Evolutionary conservation across 345 rosid genomes (phyloP), one percentile per base, ranked within the genome.

Genomic region (Salix arbutifolia): DNA sequence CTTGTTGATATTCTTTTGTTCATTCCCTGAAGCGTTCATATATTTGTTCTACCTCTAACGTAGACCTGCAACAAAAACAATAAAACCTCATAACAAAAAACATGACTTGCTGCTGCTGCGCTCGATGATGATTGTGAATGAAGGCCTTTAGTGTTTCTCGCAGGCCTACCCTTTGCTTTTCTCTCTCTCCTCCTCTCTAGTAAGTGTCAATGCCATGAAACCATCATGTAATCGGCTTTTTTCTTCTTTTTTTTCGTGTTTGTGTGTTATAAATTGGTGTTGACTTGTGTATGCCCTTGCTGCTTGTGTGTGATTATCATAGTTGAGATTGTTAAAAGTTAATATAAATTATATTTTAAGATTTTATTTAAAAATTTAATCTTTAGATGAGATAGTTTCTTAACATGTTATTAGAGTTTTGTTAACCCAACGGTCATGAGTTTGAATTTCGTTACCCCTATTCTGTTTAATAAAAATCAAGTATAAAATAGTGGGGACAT

Each of bases 111-210:
- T 83, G 87, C 77, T 81, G 35, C 35, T 33, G 35, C 35, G 89
- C 77, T 68, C 79, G 82, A 79, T 26, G 82, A 85, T 28, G 83
- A 84, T 52, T 83, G 90, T 66, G 91, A 87, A 25, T 93, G 99
- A 79, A 86, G 92, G 79, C 94, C 97, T 16, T 80, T 91, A 56
- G 99, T 94, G 69, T 93, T 95, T 80, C 93, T 95, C 28, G 81
- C 93, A 71, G 98, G 97, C 33, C 97, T 93, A 28, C 98, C 99
- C 60, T 95, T 91, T 74, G 93, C 97, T 64, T 85, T 28, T 28
- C 2, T 28, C 30, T 28, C 30, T 28, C 30, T 28, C 30, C 30
- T 28, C 30, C n/a, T n/a, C n/a, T n/a, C n/a, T n/a, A n/a, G n/a
- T n/a, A n/a, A n/a, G n/a, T n/a, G n/a, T n/a, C n/a, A n/a, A n/a